phyloP scores from a whole-genome alignment of 768 basidiomycete species.

The Leccinum ochraceum region DNA sequence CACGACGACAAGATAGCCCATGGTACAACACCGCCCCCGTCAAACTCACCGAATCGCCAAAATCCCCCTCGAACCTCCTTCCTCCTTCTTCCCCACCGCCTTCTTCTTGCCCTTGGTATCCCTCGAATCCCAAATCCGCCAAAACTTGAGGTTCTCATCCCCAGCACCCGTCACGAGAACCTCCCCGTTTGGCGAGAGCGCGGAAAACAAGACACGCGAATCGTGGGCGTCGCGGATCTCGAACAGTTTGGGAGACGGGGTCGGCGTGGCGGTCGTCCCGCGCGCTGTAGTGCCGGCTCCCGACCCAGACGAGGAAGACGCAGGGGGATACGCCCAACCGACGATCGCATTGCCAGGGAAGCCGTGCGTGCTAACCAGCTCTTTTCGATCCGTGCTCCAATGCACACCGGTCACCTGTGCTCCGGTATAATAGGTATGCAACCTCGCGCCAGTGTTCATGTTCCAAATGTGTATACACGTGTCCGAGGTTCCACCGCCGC shows the following conservation, averaged over 20 bases:
- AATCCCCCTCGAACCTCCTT: constrained; percentile 35
- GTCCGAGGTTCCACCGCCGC: constrained; percentile 94
- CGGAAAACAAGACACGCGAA: constrained; percentile 83
- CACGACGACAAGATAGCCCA: background rate
- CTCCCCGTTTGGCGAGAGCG: constrained; percentile 85
- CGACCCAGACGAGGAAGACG: constrained; percentile 13
- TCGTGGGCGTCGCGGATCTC: constrained; percentile 93
- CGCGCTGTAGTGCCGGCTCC: constrained; percentile 25
- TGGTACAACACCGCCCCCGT: background rate
- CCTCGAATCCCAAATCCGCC: constrained; percentile 79
- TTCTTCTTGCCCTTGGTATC: constrained; percentile 37
- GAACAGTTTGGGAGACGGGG: constrained; percentile 25
- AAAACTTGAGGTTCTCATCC: constrained; percentile 97
- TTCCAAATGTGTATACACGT: constrained; percentile 91
- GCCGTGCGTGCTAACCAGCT: constrained; percentile 90
- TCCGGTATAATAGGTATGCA: constrained; percentile 83
- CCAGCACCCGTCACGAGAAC: constrained; percentile 90
- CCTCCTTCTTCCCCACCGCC: constrained; percentile 34
- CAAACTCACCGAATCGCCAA: constrained; percentile 36
- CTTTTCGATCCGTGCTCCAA: constrained; percentile 86
- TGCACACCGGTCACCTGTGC: constrained; percentile 92
- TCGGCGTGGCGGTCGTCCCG: constrained; percentile 17
- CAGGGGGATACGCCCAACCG: constrained; percentile 77
- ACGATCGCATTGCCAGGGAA: constrained; percentile 87
- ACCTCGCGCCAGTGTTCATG: constrained; percentile 85